Base-by-base conservation (phyloP, 306 rosid species). In the Ormosia emarginata region DNA sequence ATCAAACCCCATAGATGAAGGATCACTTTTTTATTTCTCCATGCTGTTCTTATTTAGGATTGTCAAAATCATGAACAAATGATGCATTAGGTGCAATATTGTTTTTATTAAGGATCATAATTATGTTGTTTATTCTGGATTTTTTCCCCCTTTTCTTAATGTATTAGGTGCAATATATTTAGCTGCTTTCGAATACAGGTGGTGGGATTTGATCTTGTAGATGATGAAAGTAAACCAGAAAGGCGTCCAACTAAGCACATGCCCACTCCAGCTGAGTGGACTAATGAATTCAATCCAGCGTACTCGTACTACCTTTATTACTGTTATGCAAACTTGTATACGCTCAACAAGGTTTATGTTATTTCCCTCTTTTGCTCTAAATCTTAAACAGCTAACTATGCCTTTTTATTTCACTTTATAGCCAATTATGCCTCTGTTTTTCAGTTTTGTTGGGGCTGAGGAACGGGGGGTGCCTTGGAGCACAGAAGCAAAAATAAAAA, bases 171-270 rank as follows among this genome's bases (percentile, higher is more conserved):
- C 71, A 69, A 61, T 70, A 69, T 63, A 34, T 74, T 79, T 55
- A 79, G 75, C 72, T 59, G 33, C 68, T 85, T 64, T 57, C 6
- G 8, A 41, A 40, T 71, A 36, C 88, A 94, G 98, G 95, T 90
- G 82, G 95, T 94, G 83, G 97, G 98, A 66, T 92, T 92, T 82
- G 97, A 94, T 53, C 63, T 94, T 79, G 98, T 92, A 55, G 95
- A 94, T 57, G 98, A 94, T 81, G 98, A 94, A 81, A 92, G 98
- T 80, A 92, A 87, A 86, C 98, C 94, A 56, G 98, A 94, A 88
- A 91, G 97, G 79, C 93, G 89, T n/a, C 97, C 98, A 30, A 92
- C 93, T 63, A 94, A 94, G 90, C 98, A 94, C 89, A 92, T 94
- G 97, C 98, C 91, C 67, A 86, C 93, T 34, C 97, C 97, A 69